Evolutionary conservation across 139 green algal species (phyloP), one percentile per base, ranked within the genome.

Genomic region (Yamagishiella unicocca): DNA sequence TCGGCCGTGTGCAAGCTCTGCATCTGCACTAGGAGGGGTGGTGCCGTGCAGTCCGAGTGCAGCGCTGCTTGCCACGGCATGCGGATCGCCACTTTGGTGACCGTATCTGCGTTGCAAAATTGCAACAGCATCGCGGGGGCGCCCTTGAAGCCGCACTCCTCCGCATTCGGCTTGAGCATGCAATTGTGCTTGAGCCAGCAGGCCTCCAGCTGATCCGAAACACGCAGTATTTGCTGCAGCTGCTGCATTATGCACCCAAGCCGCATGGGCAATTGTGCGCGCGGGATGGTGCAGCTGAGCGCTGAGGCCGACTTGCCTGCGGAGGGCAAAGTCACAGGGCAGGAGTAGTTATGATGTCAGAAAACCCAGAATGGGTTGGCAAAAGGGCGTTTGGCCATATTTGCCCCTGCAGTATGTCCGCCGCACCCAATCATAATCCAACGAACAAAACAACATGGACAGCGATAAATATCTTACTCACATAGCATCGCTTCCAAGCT

Each of bases 51-150:
- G 37, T 88, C 82, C 1, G 46, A 43, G 12, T 1, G 62, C 27
- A 87, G 82, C 31, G 50, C 82, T 3, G 25, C 82, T 4, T 1
- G 33, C 82, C 66, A 80, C 2, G 67, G 46, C 72, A 89, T 67
- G 29, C 62, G 55, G 27, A 89, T 76, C 40, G 46, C 22, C 12
- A 83, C 54, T 2, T n/a, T 53, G 4, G 58, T 64, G 4, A 54
- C 19, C 37, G 71, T 89, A n/a, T 68, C 73, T 0, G 58, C 72
- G 42, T 83, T 89, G 37, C 67, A 42, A 42, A 82, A 83, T 21
- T 53, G 61, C 55, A 89, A 72, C 31, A 55, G 9, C 43, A 82
- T 58, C 55, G 27, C 17, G 2, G 72, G 50, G n/a, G 22, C 38
- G 55, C 70, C 14, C 6, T 35, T 33, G 29, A 55, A 12, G 50